These are phyloP conservation scores for Salmacisia buchloeana DNA, from an alignment of 1,284 basidiomycete genomes.

Conservation along the genomic window DNA sequence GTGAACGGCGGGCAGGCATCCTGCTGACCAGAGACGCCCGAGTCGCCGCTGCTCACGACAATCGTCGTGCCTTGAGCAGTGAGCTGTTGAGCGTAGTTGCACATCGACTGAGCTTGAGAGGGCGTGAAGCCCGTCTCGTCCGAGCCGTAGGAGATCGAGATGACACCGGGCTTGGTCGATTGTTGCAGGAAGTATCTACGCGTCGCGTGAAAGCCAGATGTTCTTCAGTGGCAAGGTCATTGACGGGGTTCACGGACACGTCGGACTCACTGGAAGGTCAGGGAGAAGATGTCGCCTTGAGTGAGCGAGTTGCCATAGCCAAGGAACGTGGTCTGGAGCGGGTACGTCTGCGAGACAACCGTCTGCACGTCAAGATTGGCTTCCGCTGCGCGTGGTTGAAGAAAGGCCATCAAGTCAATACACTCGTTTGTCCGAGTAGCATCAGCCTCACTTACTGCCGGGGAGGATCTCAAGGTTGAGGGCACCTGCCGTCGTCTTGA, in stretches of 20 bases:
- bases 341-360: conserved; percentile 14
- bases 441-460: too few species aligned
- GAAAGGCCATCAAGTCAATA: neutral
- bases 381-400: neutral
- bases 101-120: conserved; percentile 14
- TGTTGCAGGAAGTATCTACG: conserved; percentile 6
- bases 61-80: conserved; percentile 14
- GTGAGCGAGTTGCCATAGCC: conserved; percentile 10
- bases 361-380: conserved; percentile 20
- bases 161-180: conserved; percentile 8
- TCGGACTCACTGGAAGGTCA: conserved; percentile 14
- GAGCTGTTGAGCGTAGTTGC: conserved; percentile 13
- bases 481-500: too few species aligned
- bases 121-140: conserved; percentile 11
- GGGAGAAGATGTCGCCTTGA: conserved; percentile 16
- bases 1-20: conserved; percentile 4
- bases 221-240: conserved; percentile 3
- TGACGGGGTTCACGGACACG: neutral
- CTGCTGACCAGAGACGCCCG: conserved; percentile 12
- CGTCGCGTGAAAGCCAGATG: neutral
- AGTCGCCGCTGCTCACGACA: conserved; percentile 51
- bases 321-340: conserved; percentile 12
- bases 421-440: neutral
- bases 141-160: conserved; percentile 14
- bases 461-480: too few species aligned